Evolutionary conservation across 1,284 basidiomycete species (phyloP).

Genomic region (Pseudozyma hubeiensis): DNA sequence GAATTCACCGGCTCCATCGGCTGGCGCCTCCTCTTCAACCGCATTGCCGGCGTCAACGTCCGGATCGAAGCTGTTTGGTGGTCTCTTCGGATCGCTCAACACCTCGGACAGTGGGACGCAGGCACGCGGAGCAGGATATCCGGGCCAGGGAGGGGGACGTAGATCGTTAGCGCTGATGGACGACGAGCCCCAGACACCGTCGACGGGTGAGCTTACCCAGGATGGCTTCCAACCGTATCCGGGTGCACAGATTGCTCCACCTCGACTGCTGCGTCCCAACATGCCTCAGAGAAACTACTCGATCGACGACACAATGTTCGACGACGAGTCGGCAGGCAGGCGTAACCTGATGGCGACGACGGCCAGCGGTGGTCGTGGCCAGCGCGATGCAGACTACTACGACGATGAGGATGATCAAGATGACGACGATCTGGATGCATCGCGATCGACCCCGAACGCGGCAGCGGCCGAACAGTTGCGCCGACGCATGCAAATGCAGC

Average conservation of each 20-base stretch:
- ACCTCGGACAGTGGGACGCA: slow-evolving; percentile 18
- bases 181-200: slow-evolving; percentile 50
- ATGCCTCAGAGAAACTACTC: slow-evolving; percentile 44
- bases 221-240: slow-evolving; percentile 42
- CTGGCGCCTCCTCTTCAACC: background rate
- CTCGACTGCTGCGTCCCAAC: slow-evolving; percentile 37
- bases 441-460: slow-evolving; percentile 19
- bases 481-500: slow-evolving; percentile 43
- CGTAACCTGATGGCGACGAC: slow-evolving; percentile 40
- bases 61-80: slow-evolving; percentile 43
- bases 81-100: slow-evolving; percentile 44
- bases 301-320: slow-evolving; percentile 47
- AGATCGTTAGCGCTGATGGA: slow-evolving; percentile 22
- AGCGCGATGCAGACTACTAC: slow-evolving; percentile 27
- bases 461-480: slow-evolving; percentile 30
- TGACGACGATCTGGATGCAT: background rate
- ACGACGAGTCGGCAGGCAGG: slow-evolving; percentile 42
- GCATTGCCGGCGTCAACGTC: slow-evolving; percentile 45
- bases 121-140: slow-evolving; percentile 15
- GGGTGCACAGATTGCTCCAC: slow-evolving; percentile 41
- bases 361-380: slow-evolving; percentile 1
- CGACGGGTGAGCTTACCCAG: slow-evolving; percentile 36
- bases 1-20: slow-evolving; percentile 33
- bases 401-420: slow-evolving; percentile 26
- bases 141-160: slow-evolving; percentile 20